These are phyloP conservation scores for Peniophora sp. DNA, from an alignment of 1,284 basidiomycete species.

Conservation along the genomic window DNA sequence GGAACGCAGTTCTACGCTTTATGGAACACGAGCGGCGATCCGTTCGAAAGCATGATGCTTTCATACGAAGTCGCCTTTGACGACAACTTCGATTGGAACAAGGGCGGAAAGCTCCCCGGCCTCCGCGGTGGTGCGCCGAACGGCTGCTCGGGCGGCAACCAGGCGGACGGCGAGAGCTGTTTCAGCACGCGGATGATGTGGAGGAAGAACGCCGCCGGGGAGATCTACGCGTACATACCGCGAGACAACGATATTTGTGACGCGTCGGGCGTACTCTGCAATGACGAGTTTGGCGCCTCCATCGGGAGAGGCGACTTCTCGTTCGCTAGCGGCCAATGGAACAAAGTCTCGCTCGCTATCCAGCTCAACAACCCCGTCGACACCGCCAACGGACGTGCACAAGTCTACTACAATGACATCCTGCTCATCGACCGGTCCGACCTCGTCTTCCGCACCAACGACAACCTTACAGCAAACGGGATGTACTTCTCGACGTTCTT, in stretches of 20 bases:
- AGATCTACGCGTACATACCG: slow-evolving; percentile 57
- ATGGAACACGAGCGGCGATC: slow-evolving; percentile 50
- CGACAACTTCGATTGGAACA: slow-evolving; percentile 38
- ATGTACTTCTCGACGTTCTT: slow-evolving; percentile 41
- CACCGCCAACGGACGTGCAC: slow-evolving; percentile 48
- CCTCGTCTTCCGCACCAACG: slow-evolving; percentile 42
- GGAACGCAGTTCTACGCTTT: slow-evolving; percentile 59
- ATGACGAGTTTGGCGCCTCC: slow-evolving; percentile 35
- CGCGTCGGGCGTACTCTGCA: slow-evolving; percentile 22
- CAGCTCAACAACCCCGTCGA: slow-evolving; percentile 49
- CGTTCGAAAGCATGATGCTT: slow-evolving; percentile 56
- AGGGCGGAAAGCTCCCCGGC: slow-evolving; percentile 42
- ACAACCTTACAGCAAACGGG: slow-evolving; percentile 43
- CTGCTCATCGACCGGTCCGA: slow-evolving; percentile 41
- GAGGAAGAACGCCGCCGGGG: slow-evolving; percentile 31
- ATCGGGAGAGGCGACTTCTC: slow-evolving; percentile 30
- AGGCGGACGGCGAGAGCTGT: slow-evolving; percentile 32
- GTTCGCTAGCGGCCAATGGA: slow-evolving; percentile 45
- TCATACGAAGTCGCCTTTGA: slow-evolving; percentile 71
- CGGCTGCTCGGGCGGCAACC: slow-evolving; percentile 32
- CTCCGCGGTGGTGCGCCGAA: slow-evolving; percentile 31
- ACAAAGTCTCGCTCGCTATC: slow-evolving; percentile 45
- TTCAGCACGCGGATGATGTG: slow-evolving; percentile 42
- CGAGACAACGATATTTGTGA: slow-evolving; percentile 32
- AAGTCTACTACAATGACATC: slow-evolving; percentile 51